Evolutionary conservation across 331 rosid genomes (phyloP), one percentile per base, ranked within the genome.

Genomic region (Malus hybrid): DNA sequence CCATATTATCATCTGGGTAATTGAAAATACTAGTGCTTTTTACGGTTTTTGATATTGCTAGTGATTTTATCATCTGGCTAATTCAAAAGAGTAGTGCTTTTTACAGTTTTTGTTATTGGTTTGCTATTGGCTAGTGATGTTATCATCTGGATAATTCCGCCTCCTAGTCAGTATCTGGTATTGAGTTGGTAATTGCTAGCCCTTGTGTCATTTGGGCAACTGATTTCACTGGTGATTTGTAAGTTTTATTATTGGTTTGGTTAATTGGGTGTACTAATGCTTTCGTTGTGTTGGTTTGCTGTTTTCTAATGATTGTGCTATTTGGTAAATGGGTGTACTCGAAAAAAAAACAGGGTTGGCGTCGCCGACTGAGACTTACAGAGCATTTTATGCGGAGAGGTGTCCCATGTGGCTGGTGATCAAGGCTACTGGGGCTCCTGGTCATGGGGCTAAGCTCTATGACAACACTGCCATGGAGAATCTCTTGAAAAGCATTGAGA

Each of bases 391-490:
- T 77, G 93, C 89, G 0, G 98, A 93, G 88, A 90, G 90, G 88
- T 69, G 86, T 22, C 94, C 97, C 0, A 86, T 90, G 97, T 93
- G 98, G 98, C 12, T 90, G 86, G 85, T 83, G 69, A 93, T 93
- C 64, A 93, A 88, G 84, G 93, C 95, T 5, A 76, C 85, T 31
- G 97, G 97, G 32, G 91, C 90, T 19, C 98, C 97, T 0, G 98
- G 98, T 4, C 98, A 93, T 80, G 98, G 98, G 33, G 88, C 98
- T 12, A 91, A 87, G 89, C 96, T 93, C 46, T 93, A 88, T 84
- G 98, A 93, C 77, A 90, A 91, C 80, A 73, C 90, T 76, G 98
- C 98, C 6, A 77, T 88, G 97, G 98, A 90, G 85, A 93, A 93
- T 87, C 82, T 93, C 31, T 69, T 91, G 73, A 91, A 93, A 85